Evolutionary conservation across 2,329 filamentous ascomycete genomes (phyloP), one percentile per base, ranked within the genome.

Genomic region (Fusarium anthophilum): DNA sequence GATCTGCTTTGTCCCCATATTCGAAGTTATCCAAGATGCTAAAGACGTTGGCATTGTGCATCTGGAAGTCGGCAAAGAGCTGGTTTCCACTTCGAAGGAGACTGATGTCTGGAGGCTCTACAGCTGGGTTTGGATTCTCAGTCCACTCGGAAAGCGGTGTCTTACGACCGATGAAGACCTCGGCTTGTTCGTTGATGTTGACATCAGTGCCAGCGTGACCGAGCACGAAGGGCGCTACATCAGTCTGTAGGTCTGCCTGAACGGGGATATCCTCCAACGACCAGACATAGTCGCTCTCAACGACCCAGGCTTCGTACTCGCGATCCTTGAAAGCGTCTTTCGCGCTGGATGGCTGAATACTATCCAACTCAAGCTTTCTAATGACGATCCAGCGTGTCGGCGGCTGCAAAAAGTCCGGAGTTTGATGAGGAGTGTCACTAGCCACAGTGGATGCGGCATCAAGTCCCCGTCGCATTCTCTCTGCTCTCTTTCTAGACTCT

Each of bases 41-140:
- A 59, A 86, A 85, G 14, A 86, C 84, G 61, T 85, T 85, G 12
- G 75, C 50, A 70, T 82, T 82, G 69, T 86, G 84, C 26, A 76
- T 73, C 63, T 83, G 82, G 65, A 78, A 85, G 73, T 86, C 84
- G 1, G 82, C 74, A 68, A 86, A 85, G 3, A 85, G 78, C 38
- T 79, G 80, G 61, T 85, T 85, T 17, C 59, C 47, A 28, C 66
- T 72, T 11, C 57, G 30, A 9, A 78, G 50, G 2, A 77, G 62
- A 26, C 58, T 71, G 62, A 78, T 63, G 6, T 59, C 26, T 11
- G 39, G 55, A 24, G 32, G 56, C 8, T 55, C 56, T 22, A 6
- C 43, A 22, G 10, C 13, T 1, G 51, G 39, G 22, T 24, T 37
- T 5, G 15, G 43, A 13, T 45, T 60, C 45, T 53, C 66, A 5